A percentile compares a stretch with the other conserved stretches of the same genome.
Conservation (phyloP, 192 early-diverging fungal genomes). For the Funneliformis mosseae region DNA sequence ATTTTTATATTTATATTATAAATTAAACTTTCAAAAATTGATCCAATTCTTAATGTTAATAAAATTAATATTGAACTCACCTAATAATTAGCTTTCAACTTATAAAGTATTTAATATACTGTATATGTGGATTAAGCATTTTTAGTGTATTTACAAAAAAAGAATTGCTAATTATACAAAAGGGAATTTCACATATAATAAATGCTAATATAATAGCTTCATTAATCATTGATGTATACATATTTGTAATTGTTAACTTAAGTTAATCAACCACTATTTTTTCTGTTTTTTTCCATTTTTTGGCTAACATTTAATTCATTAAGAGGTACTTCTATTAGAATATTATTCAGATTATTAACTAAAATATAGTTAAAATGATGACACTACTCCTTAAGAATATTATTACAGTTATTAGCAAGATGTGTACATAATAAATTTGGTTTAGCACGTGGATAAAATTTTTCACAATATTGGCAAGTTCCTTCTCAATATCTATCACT, state of each 20-base stretch:
- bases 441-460: neutral
- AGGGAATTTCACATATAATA: neutral
- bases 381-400: neutral
- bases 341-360: neutral
- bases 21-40: too few relatives aligned
- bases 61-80: too few relatives aligned
- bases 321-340: neutral
- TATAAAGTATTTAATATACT: too few relatives aligned
- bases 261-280: neutral
- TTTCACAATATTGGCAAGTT: neutral
- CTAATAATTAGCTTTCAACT: too few relatives aligned
- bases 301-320: neutral
- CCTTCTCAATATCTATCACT: neutral
- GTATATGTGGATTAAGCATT: neutral
- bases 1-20: too few relatives aligned
- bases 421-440: neutral
- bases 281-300: neutral
- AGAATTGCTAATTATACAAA: neutral
- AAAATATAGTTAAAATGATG: conserved; percentile 1
- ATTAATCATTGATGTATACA: neutral
- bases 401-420: neutral
- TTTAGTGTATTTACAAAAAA: neutral
- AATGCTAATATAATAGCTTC: neutral
- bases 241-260: neutral
- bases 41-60: too few relatives aligned